Evolutionary conservation across 1,284 basidiomycete species (phyloP).

Genomic region (Wolfiporia cocos): DNA sequence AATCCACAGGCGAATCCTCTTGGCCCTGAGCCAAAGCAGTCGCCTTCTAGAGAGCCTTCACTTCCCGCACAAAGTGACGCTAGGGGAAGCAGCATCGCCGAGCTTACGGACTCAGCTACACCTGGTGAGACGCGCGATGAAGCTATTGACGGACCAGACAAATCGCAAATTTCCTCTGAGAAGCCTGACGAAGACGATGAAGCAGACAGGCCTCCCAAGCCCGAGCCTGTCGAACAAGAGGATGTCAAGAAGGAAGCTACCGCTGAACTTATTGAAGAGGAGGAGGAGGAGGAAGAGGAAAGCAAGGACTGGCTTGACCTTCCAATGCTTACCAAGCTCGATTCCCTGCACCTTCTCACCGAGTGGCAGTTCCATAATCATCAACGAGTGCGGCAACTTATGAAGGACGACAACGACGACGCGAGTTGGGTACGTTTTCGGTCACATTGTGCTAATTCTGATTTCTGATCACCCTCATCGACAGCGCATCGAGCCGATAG

Average conservation of each 20-base stretch:
- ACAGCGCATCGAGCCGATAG: constrained; percentile 83
- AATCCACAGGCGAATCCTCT: constrained; percentile 67
- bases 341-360: constrained; percentile 63
- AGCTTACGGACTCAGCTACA: not conserved
- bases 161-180: not conserved
- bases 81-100: constrained; percentile 7
- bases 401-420: constrained; percentile 73
- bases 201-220: constrained; percentile 4
- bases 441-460: not conserved
- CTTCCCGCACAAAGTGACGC: constrained; percentile 4
- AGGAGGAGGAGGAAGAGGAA: constrained; percentile 20
- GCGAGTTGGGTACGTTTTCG: constrained; percentile 55
- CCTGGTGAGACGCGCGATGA: not conserved
- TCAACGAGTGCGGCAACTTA: constrained; percentile 53
- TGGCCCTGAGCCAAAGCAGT: constrained; percentile 45
- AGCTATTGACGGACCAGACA: not conserved
- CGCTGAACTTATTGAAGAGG: constrained; percentile 3
- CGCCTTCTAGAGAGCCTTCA: constrained; percentile 19
- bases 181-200: not conserved
- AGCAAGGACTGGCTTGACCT: constrained; percentile 64
- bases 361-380: constrained; percentile 84
- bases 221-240: constrained; percentile 12
- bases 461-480: not conserved
- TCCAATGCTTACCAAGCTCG: constrained; percentile 67
- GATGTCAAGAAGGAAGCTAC: constrained; percentile 10